Percentiles rank a stretch among this genome's conserved stretches.
These are phyloP conservation scores for Acanthamoeba rhysodes DNA, from an alignment of 208 protist genomes.

Conservation along the genomic window DNA sequence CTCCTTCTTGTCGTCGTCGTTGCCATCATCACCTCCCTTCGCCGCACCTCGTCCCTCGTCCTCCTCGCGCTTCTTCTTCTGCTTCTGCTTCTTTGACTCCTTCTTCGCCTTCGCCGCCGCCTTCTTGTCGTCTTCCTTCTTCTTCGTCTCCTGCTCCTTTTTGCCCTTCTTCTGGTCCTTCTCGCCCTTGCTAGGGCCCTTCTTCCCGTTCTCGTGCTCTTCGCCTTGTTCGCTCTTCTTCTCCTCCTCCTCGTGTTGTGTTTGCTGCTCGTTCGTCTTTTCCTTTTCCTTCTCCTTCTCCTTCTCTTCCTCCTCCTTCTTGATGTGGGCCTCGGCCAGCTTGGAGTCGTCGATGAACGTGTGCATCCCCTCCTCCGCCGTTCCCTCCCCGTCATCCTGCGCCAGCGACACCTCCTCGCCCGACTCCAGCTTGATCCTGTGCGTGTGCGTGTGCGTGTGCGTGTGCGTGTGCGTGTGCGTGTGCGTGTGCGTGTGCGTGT, in stretches of 20 bases:
- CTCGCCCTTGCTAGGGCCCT: conserved; percentile 17
- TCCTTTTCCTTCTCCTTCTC: no score
- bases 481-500: no score
- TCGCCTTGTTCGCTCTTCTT: background rate
- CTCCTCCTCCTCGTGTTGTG: background rate
- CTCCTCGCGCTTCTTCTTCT: background rate
- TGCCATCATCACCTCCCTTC: background rate
- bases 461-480: no score
- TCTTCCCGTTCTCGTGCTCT: background rate
- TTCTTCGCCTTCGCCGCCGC: background rate
- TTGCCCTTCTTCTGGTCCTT: background rate
- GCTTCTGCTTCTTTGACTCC: background rate
- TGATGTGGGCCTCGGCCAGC: conserved; percentile 28
- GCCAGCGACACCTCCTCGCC: conserved; percentile 41
- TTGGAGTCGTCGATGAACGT: conserved; percentile 46
- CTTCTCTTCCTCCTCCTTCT: conserved; percentile 42
- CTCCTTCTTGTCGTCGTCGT: background rate
- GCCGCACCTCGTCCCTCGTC: background rate
- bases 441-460: background rate
- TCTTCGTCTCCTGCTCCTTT: background rate
- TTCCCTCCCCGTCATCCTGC: background rate
- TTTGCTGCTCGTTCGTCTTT: no score
- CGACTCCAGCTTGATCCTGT: conserved; percentile 2
- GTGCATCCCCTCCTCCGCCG: conserved; percentile 1
- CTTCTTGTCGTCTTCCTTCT: background rate